These are phyloP conservation scores for Euryodendron excelsum DNA, from an alignment of 148 eudicot genomes.

Conservation along the genomic window DNA sequence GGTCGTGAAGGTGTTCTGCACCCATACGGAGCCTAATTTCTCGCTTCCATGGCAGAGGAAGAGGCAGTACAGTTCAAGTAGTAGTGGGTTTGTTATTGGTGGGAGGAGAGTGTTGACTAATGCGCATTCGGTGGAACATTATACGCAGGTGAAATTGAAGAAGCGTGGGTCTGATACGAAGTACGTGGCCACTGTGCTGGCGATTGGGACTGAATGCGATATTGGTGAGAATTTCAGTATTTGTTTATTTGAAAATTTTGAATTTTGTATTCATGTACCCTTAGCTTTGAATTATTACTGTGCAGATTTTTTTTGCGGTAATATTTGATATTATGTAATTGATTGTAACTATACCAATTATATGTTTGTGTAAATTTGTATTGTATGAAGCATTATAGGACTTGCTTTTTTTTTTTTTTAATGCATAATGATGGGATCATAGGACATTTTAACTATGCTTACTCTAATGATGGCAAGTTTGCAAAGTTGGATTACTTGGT, in stretches of 20 bases:
- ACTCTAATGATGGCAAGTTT: not conserved
- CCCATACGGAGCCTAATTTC: constrained; percentile 82
- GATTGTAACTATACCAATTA: not conserved
- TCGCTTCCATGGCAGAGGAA: constrained; percentile 94
- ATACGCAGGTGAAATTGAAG: constrained; percentile 82
- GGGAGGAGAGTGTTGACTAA: constrained; percentile 81
- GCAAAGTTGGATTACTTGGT: not conserved
- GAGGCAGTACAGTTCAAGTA: constrained; percentile 79
- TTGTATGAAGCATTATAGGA: not conserved
- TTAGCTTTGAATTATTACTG: not conserved
- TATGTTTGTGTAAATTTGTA: not conserved
- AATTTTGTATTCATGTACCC: not conserved
- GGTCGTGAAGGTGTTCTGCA: constrained; percentile 86
- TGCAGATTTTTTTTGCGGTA: not conserved
- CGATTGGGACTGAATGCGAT: constrained; percentile 85
- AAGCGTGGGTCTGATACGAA: constrained; percentile 87
- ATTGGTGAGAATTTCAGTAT: constrained; percentile 46
- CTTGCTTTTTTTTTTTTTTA: not conserved
- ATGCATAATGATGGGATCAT: too few species aligned
- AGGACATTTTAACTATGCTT: too few species aligned
- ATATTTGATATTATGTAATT: not conserved
- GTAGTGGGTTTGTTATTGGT: constrained; percentile 74
- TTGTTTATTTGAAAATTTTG: not conserved
- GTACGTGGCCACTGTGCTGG: constrained; percentile 77
- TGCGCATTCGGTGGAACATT: constrained; percentile 87